A percentile compares a stretch with the other conserved stretches of the same genome.
Evolutionary conservation across 2,329 filamentous ascomycete species (phyloP).

Genomic region (Scytalidium sp.): DNA sequence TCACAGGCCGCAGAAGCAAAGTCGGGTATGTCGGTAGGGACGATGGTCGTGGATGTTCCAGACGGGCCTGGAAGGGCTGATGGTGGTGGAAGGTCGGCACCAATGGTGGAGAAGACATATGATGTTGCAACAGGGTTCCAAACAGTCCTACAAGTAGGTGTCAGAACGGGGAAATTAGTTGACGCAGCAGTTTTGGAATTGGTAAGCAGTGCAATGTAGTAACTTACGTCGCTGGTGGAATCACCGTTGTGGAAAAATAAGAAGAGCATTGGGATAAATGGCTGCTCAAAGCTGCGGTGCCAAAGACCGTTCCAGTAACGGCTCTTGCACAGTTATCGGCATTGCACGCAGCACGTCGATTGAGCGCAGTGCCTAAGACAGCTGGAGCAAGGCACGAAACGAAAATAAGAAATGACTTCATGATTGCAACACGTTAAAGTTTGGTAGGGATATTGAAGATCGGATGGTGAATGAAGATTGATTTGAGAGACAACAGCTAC

Average conservation of each 20-base stretch:
- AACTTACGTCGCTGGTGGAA: neutral
- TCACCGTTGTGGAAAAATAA: neutral
- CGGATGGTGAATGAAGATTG: slow-evolving; percentile 70
- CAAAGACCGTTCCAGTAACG: neutral
- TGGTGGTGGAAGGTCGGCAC: neutral
- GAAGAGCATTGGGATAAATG: neutral
- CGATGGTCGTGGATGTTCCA: neutral
- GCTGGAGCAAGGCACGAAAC: neutral
- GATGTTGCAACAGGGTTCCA: neutral
- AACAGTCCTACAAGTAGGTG: neutral
- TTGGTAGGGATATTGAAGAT: slow-evolving; percentile 90
- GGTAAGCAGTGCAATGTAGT: neutral
- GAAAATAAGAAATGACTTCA: neutral
- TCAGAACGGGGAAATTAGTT: neutral
- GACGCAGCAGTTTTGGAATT: neutral
- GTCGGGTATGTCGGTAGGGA: neutral
- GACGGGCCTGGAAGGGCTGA: neutral
- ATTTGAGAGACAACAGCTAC: neutral
- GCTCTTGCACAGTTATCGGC: neutral
- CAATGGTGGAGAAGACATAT: neutral
- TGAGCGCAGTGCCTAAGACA: neutral
- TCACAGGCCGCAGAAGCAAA: neutral
- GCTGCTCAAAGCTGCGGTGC: neutral
- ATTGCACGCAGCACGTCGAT: neutral
- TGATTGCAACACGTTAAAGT: slow-evolving; percentile 24